phyloP scores from a whole-genome alignment of 768 basidiomycete genomes.

The Boletus patriciae region DNA sequence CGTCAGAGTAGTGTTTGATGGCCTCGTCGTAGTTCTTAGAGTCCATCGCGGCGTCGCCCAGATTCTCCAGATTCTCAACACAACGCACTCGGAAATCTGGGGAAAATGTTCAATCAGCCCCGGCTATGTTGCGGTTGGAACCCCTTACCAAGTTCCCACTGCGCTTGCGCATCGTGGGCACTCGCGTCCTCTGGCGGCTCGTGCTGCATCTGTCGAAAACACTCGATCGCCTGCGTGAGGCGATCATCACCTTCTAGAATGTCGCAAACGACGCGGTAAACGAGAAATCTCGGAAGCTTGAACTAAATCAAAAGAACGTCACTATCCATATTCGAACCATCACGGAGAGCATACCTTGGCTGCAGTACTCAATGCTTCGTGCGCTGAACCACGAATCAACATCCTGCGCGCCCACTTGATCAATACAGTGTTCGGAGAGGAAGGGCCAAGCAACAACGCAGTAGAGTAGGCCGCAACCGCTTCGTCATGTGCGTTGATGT shows the following conservation, averaged over 20 bases:
- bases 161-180: too few species aligned
- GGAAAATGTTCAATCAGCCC: not conserved
- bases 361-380: not conserved
- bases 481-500: not conserved
- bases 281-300: not conserved
- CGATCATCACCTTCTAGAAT: not conserved
- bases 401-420: not conserved
- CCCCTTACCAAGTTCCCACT: too few species aligned
- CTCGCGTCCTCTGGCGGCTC: too few species aligned
- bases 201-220: too few species aligned
- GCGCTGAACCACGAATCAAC: not conserved
- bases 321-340: not conserved
- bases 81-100: conserved; percentile 5
- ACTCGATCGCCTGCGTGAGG: not conserved
- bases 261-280: not conserved
- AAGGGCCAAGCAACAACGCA: not conserved
- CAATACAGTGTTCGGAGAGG: not conserved
- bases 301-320: conserved; percentile 1
- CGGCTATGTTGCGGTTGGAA: not conserved
- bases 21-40: too few species aligned
- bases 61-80: too few species aligned
- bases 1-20: too few species aligned
- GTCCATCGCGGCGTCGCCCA: too few species aligned
- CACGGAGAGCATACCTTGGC: conserved; percentile 2
- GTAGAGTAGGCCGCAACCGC: not conserved